phyloP scores from a whole-genome alignment of 2,329 filamentous ascomycete species.

The Alternaria alternata region DNA sequence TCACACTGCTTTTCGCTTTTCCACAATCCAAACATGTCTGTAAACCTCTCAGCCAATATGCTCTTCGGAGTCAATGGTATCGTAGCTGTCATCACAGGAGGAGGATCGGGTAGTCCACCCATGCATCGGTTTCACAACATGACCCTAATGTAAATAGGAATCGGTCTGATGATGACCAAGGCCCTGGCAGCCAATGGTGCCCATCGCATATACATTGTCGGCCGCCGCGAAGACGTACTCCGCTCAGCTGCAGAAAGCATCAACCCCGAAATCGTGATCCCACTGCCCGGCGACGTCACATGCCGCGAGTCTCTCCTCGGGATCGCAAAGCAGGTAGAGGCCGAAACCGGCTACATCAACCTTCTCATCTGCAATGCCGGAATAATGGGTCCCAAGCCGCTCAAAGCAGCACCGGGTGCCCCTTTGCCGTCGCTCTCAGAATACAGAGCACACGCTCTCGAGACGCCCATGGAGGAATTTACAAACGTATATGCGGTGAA shows the following conservation, averaged over 20 bases:
- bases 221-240: conserved; percentile 24
- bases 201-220: conserved; percentile 29
- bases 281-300: conserved; percentile 32
- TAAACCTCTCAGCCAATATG: conserved; percentile 15
- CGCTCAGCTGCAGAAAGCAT: conserved; percentile 20
- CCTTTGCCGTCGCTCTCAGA: conserved; percentile 22
- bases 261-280: conserved; percentile 24
- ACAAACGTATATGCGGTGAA: conserved; percentile 53
- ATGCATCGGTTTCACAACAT: neutral
- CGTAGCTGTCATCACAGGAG: conserved; percentile 34
- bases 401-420: conserved; percentile 21
- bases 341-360: conserved; percentile 28
- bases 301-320: conserved; percentile 20
- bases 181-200: conserved; percentile 32
- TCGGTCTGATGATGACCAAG: conserved; percentile 29
- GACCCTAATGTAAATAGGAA: conserved; percentile 15
- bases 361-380: conserved; percentile 38
- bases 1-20: neutral
- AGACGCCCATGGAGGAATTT: conserved; percentile 35
- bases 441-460: conserved; percentile 28
- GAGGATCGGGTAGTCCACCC: conserved; percentile 24
- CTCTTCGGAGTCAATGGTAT: conserved; percentile 32
- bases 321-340: conserved; percentile 18
- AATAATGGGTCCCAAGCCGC: conserved; percentile 19
- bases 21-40: conserved; percentile 1